Base-by-base conservation (phyloP, 2,329 filamentous ascomycete species). In the Cladophialophora carrionii region DNA sequence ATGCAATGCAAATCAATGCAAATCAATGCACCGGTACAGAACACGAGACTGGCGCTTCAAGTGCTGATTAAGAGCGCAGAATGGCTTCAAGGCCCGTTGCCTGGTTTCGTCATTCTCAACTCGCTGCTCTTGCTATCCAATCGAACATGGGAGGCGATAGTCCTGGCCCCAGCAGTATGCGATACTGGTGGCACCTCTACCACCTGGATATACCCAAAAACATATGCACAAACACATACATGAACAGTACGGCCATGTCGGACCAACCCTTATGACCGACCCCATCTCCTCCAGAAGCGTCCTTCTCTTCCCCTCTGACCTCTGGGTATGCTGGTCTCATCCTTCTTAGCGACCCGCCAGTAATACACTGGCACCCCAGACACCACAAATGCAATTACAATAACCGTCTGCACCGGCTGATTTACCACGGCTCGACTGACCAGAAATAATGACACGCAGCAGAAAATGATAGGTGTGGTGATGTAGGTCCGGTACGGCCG, bases 401-500 rank as follows among this genome's bases (percentile, higher is more conserved):
- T 86, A 26, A 96, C 76, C 0, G 94, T 96, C 82, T 99, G 93
- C 58, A 96, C 72, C 4, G 95, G 95, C 78, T 96, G 89, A 14
- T 92, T 90, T 74, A 99, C 95, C 14, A 98, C 88, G 3, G 93
- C 92, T 57, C 95, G 84, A 74, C 88, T 93, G 49, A 99, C 85
- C 70, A 99, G 78, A 75, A 99, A 99, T 70, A 99, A 78, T 75
- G 91, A 96, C 46, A 99, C 95, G 74, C 95, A 99, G 84, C 95
- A 99, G 76, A 99, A 99, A 63, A 97, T 94, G 70, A 99, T 94
- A 10, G 95, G 95, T 2, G 95, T 99, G 0, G 89, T 90, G 74
- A 99, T 96, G 95, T 94, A 99, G 2, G 93, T 96, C 76, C 88
- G 89, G 78, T 99, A 99, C 0, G 95, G 94, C 29, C 95, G 82